Evolutionary conservation across 805 yeast genomes (phyloP).

Genomic region (Saccharomycopsis fodiens): DNA sequence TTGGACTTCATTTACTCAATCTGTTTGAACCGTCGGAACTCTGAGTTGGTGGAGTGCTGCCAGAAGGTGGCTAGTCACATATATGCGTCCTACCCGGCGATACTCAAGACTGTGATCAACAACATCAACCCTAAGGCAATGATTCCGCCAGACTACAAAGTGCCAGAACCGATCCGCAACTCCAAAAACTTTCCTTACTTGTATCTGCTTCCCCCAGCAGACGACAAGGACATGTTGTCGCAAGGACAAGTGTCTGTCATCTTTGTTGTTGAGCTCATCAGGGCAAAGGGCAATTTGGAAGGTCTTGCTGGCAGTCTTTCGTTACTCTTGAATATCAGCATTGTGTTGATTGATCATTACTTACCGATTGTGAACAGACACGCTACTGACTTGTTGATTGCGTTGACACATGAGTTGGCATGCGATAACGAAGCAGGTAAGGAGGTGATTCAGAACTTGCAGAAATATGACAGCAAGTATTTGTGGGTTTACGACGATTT

Average conservation of each 20-base stretch:
- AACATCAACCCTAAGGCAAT: constrained; percentile 78
- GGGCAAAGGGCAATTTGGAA: constrained; percentile 40
- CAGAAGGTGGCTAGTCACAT: constrained; percentile 77
- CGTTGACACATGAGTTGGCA: constrained; percentile 57
- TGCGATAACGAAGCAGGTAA: constrained; percentile 45
- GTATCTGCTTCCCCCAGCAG: constrained; percentile 43
- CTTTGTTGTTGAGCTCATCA: constrained; percentile 72
- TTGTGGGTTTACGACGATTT: constrained; percentile 88
- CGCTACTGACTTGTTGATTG: constrained; percentile 68
- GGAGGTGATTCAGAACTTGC: constrained; percentile 48
- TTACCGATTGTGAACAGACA: constrained; percentile 76
- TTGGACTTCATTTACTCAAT: constrained; percentile 61
- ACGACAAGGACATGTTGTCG: constrained; percentile 69
- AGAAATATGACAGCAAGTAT: constrained; percentile 39
- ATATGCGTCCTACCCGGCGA: constrained; percentile 46
- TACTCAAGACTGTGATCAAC: constrained; percentile 54
- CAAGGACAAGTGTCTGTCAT: constrained; percentile 82
- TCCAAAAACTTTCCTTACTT: constrained; percentile 56
- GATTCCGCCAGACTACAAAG: constrained; percentile 61
- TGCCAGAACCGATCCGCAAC: constrained; percentile 27
- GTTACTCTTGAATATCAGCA: constrained; percentile 65
- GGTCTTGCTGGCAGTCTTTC: constrained; percentile 56
- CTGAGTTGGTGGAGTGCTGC: constrained; percentile 68
- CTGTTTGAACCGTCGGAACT: constrained; percentile 62
- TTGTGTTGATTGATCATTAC: constrained; percentile 84